Conservation (phyloP, 202 grass and related monocot genomes). For the Dendrocalamus latiflorus region DNA sequence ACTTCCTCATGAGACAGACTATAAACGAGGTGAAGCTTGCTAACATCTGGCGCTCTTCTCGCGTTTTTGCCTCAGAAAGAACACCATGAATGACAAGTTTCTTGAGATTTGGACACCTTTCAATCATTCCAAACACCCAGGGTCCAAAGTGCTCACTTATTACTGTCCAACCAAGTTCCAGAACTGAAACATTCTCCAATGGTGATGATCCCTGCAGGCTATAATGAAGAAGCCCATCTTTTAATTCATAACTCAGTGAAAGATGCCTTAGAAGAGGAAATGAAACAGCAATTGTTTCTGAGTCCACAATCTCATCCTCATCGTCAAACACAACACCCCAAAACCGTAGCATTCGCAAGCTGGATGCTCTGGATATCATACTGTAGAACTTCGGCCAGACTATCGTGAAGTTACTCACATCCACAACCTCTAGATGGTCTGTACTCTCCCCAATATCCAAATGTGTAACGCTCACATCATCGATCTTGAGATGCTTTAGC, state of each 20-base stretch:
- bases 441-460: conserved; percentile 89
- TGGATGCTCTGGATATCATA: conserved; percentile 82
- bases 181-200: conserved; percentile 69
- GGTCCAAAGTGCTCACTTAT: conserved; percentile 94
- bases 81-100: conserved; percentile 93
- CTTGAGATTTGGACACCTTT: conserved; percentile 92
- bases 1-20: conserved; percentile 75
- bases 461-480: conserved; percentile 91
- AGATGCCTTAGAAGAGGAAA: conserved; percentile 88
- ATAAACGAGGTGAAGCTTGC: conserved; percentile 86
- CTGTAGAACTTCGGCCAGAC: conserved; percentile 88
- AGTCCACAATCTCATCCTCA: conserved; percentile 93
- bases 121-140: conserved; percentile 98
- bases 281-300: conserved; percentile 78
- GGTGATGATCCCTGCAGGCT: conserved; percentile 68
- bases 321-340: conserved; percentile 95
- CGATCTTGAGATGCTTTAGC: conserved; percentile 77
- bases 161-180: conserved; percentile 95
- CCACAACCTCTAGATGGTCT: conserved; percentile 76
- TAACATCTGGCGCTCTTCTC: conserved; percentile 73
- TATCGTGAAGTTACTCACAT: conserved; percentile 91
- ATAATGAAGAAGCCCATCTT: conserved; percentile 73
- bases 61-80: conserved; percentile 81
- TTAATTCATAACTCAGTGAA: conserved; percentile 88
- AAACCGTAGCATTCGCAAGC: conserved; percentile 60